A percentile compares a stretch with the other conserved stretches of the same genome.
phyloP scores from a whole-genome alignment of 2,329 filamentous ascomycete species.

The Aspergillus sp. region DNA sequence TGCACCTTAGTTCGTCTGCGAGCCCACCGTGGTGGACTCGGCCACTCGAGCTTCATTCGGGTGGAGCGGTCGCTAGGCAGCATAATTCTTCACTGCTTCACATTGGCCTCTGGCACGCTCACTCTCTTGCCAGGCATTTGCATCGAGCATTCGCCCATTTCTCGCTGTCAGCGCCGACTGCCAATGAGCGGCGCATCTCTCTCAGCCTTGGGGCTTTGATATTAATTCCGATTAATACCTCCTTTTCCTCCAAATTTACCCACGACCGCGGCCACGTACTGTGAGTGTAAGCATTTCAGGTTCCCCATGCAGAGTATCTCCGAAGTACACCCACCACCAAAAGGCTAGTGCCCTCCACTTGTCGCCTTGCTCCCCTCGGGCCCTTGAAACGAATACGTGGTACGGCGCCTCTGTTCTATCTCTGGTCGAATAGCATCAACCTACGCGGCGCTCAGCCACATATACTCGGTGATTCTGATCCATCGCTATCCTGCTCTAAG shows the following conservation, averaged over 20 bases:
- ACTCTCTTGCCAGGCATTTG: background rate
- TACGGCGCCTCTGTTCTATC: background rate
- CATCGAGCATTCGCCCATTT: background rate
- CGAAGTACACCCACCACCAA: conserved; percentile 10
- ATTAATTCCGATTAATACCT: background rate
- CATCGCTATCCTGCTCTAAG: background rate
- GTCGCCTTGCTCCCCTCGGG: conserved; percentile 6
- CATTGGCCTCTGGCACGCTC: background rate
- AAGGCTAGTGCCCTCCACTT: background rate
- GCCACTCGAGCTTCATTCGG: conserved; percentile 12
- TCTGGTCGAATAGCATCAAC: conserved; percentile 6
- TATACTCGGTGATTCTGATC: background rate
- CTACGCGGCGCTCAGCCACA: conserved; percentile 4
- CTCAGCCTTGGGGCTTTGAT: background rate
- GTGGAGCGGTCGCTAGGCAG: conserved; percentile 19
- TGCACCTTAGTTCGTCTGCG: conserved; percentile 9
- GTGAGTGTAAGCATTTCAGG: too few relatives aligned
- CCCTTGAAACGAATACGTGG: conserved; percentile 13
- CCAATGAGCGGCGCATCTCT: background rate
- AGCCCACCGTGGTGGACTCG: conserved; percentile 15
- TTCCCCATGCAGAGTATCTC: background rate
- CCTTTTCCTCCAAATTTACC: background rate
- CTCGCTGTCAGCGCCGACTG: background rate
- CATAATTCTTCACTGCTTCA: conserved; percentile 15
- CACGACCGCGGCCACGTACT: too few relatives aligned